phyloP scores from a whole-genome alignment of 164 flowering plant species.

The Nymphaea colorata region DNA sequence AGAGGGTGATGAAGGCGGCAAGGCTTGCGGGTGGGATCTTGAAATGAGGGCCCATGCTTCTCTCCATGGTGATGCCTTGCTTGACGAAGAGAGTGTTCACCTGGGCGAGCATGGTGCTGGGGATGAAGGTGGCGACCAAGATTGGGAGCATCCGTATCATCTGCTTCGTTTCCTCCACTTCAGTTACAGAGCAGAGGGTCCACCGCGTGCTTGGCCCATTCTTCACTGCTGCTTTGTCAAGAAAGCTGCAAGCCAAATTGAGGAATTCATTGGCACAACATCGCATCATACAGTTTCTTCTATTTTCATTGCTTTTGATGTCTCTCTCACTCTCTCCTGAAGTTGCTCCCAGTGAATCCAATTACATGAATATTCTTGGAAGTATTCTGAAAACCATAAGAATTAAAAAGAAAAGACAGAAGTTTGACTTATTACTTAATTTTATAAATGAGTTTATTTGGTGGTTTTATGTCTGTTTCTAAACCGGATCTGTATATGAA shows the following conservation, averaged over 20 bases:
- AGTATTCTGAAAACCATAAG: too few species aligned
- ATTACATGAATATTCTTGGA: too few species aligned
- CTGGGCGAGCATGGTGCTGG: conserved; percentile 38
- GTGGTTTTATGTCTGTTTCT: too few species aligned
- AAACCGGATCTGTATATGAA: too few species aligned
- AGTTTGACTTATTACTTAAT: too few species aligned
- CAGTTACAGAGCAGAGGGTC: conserved; percentile 35
- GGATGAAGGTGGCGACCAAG: conserved; percentile 36
- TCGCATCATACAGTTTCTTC: too few species aligned
- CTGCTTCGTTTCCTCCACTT: conserved; percentile 53
- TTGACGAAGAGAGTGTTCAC: conserved; percentile 56
- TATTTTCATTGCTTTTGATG: too few species aligned
- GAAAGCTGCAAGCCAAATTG: conserved; percentile 7
- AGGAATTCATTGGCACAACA: not conserved
- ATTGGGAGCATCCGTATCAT: conserved; percentile 44
- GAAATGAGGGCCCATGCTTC: conserved; percentile 22
- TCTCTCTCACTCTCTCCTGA: too few species aligned
- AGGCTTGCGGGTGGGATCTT: conserved; percentile 45
- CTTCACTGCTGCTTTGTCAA: conserved; percentile 13
- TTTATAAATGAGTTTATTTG: too few species aligned
- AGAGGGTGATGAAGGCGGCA: conserved; percentile 24
- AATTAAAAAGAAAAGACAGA: too few species aligned
- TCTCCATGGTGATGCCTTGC: conserved; percentile 33
- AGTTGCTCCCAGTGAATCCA: too few species aligned
- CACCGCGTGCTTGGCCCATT: conserved; percentile 3